Evolutionary conservation across 108 stramenopile genomes (phyloP), one percentile per base, ranked within the genome.

Genomic region (Stephanodiscus minutulus): DNA sequence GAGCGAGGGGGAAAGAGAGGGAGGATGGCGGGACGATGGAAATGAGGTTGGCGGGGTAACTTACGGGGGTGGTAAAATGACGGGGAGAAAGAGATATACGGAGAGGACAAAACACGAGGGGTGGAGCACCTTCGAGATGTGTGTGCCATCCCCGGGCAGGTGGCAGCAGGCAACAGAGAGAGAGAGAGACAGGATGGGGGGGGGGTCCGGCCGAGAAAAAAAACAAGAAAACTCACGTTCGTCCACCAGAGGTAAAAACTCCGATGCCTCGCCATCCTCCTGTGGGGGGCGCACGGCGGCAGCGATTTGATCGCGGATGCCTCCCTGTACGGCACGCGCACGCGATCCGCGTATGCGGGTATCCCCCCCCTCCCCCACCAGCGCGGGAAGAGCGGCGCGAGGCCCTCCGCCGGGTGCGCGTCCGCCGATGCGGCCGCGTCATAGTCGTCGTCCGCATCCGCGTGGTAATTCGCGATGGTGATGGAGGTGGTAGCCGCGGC

Each of bases 211-310:
- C n/a, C n/a, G n/a, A n/a, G 48, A 47, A 46, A 27, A 17, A 35
- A 25, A 36, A 29, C 9, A 37, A 55, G 11, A 28, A 13, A 53
- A 36, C 74, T 60, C 50, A 74, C 77, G 73, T 82, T 82, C 5
- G 70, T 67, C 81, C 81, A 82, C 46, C 76, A 64, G 13, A 82
- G 47, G 17, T 73, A 64, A 20, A 73, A 77, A 35, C 36, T 57
- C 27, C 81, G 31, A 64, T 82, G 81, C 33, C 81, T 20, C 22
- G 59, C 66, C 65, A 33, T 82, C 53, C 81, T 72, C 22, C 53
- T 21, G 54, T 82, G 77, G 0, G 81, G 81, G 0, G 81, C 64
- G 61, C 73, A 63, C 0, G 76, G 71, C 17, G 81, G 81, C 0
- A 77, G 54, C 10, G 54, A 58, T 50, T 82, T 82, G 11, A 79